Evolutionary conservation across 352 stramenopile species (phyloP).

Genomic region (Peronosclerospora sorghi): DNA sequence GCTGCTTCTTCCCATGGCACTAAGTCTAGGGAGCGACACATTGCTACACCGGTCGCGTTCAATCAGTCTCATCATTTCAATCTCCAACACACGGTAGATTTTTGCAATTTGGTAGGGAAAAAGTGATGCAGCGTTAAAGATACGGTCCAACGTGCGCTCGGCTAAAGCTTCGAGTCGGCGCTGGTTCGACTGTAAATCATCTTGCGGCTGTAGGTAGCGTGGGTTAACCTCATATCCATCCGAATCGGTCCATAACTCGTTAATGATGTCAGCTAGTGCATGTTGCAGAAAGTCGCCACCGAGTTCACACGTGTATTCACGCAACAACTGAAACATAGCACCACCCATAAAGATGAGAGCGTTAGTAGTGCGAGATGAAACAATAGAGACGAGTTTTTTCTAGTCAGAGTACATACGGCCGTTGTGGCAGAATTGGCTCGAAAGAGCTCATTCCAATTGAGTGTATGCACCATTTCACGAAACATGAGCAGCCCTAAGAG

Average conservation of each 20-base stretch:
- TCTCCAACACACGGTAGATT: constrained; percentile 61
- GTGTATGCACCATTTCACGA: constrained; percentile 62
- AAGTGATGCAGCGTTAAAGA: constrained; percentile 34
- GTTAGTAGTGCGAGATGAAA: background rate
- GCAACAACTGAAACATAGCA: constrained; percentile 28
- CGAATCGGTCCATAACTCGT: constrained; percentile 32
- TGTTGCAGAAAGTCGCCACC: constrained; percentile 53
- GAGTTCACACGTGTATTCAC: constrained; percentile 67
- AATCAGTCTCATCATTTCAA: constrained; percentile 63
- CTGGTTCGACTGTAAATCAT: constrained; percentile 44
- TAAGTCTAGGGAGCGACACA: constrained; percentile 35
- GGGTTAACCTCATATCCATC: constrained; percentile 64
- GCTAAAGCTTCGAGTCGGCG: constrained; percentile 39
- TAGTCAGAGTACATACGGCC: constrained; percentile 27
- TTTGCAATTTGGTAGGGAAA: constrained; percentile 73
- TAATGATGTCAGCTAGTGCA: constrained; percentile 40
- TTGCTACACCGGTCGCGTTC: constrained; percentile 47
- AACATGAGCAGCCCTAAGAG: constrained; percentile 63
- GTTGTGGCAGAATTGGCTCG: constrained; percentile 67
- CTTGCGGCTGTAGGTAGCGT: constrained; percentile 22
- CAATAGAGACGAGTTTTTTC: background rate
- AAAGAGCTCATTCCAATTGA: constrained; percentile 79
- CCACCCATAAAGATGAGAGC: background rate
- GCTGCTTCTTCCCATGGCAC: constrained; percentile 34
- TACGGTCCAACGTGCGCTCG: constrained; percentile 32